Percentiles rank a stretch among this genome's conserved stretches.
These are phyloP conservation scores for Cladosporium oxysporum DNA, from an alignment of 2,329 filamentous ascomycete species.

Conservation along the genomic window DNA sequence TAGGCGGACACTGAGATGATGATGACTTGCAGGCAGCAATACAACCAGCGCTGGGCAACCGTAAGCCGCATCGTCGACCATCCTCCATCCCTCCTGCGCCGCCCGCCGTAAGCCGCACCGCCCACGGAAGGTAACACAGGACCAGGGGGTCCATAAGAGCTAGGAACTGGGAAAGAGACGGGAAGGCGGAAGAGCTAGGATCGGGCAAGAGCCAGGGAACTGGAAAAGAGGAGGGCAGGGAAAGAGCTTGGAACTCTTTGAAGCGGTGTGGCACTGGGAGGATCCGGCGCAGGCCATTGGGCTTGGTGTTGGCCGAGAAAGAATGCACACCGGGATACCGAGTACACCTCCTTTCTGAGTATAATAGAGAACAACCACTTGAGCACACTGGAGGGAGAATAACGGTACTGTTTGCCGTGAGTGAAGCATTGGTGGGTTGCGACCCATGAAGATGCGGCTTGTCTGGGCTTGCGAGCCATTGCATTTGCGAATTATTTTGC, in stretches of 20 bases:
- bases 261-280: constrained; percentile 6
- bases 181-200: neutral
- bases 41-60: neutral
- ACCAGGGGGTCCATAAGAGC: neutral
- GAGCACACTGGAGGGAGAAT: neutral
- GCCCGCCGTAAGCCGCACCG: neutral
- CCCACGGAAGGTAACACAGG: neutral
- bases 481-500: neutral
- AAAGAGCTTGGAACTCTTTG: neutral
- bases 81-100: neutral
- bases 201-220: neutral
- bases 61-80: neutral
- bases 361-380: neutral
- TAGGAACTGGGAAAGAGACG: neutral
- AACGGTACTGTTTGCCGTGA: neutral
- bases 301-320: neutral
- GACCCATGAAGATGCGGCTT: neutral
- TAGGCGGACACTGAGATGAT: neutral
- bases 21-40: neutral
- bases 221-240: neutral
- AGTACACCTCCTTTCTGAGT: neutral
- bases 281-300: neutral
- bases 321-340: constrained; percentile 8
- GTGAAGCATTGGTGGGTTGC: neutral
- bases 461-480: neutral